Conservation (phyloP, 371 early-diverging fungal species). For the Chytridium lagenaria region DNA sequence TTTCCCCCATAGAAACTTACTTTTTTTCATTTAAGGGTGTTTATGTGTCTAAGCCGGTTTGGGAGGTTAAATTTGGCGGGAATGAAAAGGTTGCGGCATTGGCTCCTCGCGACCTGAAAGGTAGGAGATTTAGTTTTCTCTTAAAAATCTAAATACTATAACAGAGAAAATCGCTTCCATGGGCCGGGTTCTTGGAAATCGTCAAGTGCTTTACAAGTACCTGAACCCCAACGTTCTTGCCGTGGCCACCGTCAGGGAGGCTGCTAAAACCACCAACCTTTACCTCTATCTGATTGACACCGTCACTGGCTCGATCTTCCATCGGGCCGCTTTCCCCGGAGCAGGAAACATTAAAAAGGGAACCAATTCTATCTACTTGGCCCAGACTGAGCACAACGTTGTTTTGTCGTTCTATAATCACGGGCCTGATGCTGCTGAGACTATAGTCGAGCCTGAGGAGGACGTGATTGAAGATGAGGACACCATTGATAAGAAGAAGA, state of each 20-base stretch:
- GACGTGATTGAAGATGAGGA: constrained; percentile 22
- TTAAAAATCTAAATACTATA: constrained; percentile 19
- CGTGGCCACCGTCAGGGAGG: constrained; percentile 59
- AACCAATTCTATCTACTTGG: constrained; percentile 54
- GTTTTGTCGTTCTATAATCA: constrained; percentile 89
- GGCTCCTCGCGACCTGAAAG: constrained; percentile 44
- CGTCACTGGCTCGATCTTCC: constrained; percentile 82
- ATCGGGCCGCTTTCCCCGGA: constrained; percentile 70
- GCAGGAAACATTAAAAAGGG: constrained; percentile 54
- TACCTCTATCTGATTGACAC: constrained; percentile 78
- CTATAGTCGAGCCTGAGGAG: constrained; percentile 23
- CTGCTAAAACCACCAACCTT: constrained; percentile 38
- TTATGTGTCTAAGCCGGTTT: constrained; percentile 53
- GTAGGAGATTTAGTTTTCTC: constrained; percentile 19
- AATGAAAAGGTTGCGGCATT: constrained; percentile 64
- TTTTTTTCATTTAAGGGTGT: constrained; percentile 46
- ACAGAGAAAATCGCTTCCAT: constrained; percentile 77
- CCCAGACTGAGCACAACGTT: constrained; percentile 87
- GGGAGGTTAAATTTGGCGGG: constrained; percentile 67
- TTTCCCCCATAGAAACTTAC: too few species aligned
- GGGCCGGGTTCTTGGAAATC: constrained; percentile 91
- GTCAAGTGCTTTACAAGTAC: constrained; percentile 95
- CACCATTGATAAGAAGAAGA: constrained; percentile 16
- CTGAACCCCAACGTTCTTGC: constrained; percentile 89
- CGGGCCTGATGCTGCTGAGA: constrained; percentile 50